Percentiles rank a stretch among this genome's conserved stretches.
Conservation (phyloP, 1,139 yeast genomes). For the Insectozyma bohioensis region DNA sequence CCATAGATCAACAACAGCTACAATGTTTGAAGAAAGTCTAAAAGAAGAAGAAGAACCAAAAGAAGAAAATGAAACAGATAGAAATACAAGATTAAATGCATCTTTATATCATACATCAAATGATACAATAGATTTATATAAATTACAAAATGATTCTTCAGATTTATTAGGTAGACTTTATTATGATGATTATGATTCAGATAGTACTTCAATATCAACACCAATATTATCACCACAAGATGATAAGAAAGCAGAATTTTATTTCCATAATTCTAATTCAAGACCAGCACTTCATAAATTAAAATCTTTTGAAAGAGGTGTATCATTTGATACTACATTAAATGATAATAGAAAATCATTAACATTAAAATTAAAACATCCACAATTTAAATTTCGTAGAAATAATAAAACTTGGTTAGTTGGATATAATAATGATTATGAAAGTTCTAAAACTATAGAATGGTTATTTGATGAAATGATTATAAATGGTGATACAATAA, state of each 20-base stretch:
- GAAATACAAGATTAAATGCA: slow-evolving; percentile 42
- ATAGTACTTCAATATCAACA: slow-evolving; percentile 9
- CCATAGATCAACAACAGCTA: background rate
- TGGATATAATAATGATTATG: slow-evolving; percentile 59
- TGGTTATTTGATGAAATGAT: slow-evolving; percentile 69
- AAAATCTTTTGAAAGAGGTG: slow-evolving; percentile 33
- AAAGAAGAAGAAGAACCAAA: slow-evolving; percentile 1
- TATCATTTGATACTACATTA: slow-evolving; percentile 53
- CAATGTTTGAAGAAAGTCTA: background rate
- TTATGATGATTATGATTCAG: slow-evolving; percentile 46
- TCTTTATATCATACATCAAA: slow-evolving; percentile 39
- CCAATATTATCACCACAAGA: slow-evolving; percentile 22
- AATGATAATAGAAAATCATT: slow-evolving; percentile 44
- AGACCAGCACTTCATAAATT: slow-evolving; percentile 6
- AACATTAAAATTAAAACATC: slow-evolving; percentile 57
- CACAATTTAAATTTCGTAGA: slow-evolving; percentile 52
- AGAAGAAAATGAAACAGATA: slow-evolving; percentile 26
- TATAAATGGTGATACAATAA: slow-evolving; percentile 63
- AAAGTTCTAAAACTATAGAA: slow-evolving; percentile 58
- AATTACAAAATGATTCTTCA: slow-evolving; percentile 38
- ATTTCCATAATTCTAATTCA: slow-evolving; percentile 4
- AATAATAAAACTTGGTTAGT: slow-evolving; percentile 62
- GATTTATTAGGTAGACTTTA: slow-evolving; percentile 46
- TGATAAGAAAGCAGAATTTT: slow-evolving; percentile 6
- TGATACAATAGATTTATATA: slow-evolving; percentile 43